Conservation (phyloP, 805 yeast genomes). For the Sugiyamaella valdiviana region DNA sequence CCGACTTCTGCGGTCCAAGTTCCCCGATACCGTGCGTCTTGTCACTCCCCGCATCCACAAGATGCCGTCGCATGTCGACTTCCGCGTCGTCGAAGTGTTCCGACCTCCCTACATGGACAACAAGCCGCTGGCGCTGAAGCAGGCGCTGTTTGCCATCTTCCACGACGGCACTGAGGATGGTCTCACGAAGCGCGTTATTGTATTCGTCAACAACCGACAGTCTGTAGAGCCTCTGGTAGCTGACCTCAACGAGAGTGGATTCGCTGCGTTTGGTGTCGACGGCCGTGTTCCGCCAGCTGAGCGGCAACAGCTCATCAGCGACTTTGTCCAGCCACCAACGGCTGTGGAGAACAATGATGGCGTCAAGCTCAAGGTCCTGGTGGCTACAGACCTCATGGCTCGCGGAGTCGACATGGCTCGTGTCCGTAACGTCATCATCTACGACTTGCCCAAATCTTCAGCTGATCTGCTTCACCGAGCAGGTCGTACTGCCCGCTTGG, state of each 20-base stretch:
- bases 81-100: slow-evolving; percentile 69
- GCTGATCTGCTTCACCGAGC: slow-evolving; percentile 85
- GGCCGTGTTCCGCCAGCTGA: slow-evolving; percentile 59
- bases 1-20: slow-evolving; percentile 49
- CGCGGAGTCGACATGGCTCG: slow-evolving; percentile 84
- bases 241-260: slow-evolving; percentile 46
- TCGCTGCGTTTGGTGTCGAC: slow-evolving; percentile 58
- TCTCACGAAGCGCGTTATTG: slow-evolving; percentile 67
- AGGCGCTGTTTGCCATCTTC: slow-evolving; percentile 77
- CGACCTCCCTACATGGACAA: slow-evolving; percentile 78
- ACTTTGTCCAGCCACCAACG: slow-evolving; percentile 47
- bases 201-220: slow-evolving; percentile 74
- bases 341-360: slow-evolving; percentile 14
- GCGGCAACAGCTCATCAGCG: slow-evolving; percentile 49
- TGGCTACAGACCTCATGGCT: slow-evolving; percentile 84
- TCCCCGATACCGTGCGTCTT: slow-evolving; percentile 60
- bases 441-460: slow-evolving; percentile 79
- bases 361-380: slow-evolving; percentile 54
- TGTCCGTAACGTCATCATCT: slow-evolving; percentile 72
- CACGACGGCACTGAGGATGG: slow-evolving; percentile 78
- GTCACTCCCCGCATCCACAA: slow-evolving; percentile 80
- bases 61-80: slow-evolving; percentile 68
- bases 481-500: slow-evolving; percentile 93
- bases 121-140: slow-evolving; percentile 78
- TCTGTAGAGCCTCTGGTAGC: slow-evolving; percentile 55